phyloP scores from a whole-genome alignment of 805 yeast species.

The Kodamaea fukazawae region DNA sequence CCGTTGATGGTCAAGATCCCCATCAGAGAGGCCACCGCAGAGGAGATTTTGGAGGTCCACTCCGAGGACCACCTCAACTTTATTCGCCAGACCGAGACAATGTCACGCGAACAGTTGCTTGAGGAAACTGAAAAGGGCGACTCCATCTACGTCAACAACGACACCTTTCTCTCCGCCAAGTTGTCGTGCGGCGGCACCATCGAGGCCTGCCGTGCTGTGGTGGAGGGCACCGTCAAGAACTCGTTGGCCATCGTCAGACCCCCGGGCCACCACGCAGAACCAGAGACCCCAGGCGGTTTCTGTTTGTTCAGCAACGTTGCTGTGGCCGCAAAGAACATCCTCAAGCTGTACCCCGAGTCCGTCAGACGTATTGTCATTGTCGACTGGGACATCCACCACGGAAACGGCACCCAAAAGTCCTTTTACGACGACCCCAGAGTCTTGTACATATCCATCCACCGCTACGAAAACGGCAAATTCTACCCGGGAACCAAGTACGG shows the following conservation, averaged over 20 bases:
- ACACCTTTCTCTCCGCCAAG: conserved; percentile 81
- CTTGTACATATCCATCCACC: conserved; percentile 84
- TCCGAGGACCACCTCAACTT: conserved; percentile 74
- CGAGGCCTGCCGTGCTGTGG: conserved; percentile 93
- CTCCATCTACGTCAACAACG: conserved; percentile 92
- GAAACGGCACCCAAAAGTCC: conserved; percentile 96
- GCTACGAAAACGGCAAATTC: conserved; percentile 87
- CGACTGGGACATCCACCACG: conserved; percentile 99
- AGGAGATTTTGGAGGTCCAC: conserved; percentile 86
- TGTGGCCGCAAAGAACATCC: conserved; percentile 86
- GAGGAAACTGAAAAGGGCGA: conserved; percentile 89
- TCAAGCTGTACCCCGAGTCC: conserved; percentile 81
- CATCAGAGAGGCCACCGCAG: conserved; percentile 81
- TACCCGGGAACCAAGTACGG: conserved; percentile 95
- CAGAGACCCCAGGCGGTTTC: conserved; percentile 95
- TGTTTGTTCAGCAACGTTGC: conserved; percentile 96
- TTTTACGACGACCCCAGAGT: conserved; percentile 88
- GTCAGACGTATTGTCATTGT: conserved; percentile 78
- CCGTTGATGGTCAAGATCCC: conserved; percentile 86
- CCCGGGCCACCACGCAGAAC: conserved; percentile 99
- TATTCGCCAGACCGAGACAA: conserved; percentile 68
- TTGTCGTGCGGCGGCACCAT: conserved; percentile 96
- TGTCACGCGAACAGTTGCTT: conserved; percentile 73
- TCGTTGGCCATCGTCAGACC: conserved; percentile 95
- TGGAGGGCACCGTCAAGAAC: conserved; percentile 88